Percentiles rank a stretch among this genome's conserved stretches.
Evolutionary conservation across 345 rosid genomes (phyloP).

Genomic region (Cardamine chenopodiifolia): DNA sequence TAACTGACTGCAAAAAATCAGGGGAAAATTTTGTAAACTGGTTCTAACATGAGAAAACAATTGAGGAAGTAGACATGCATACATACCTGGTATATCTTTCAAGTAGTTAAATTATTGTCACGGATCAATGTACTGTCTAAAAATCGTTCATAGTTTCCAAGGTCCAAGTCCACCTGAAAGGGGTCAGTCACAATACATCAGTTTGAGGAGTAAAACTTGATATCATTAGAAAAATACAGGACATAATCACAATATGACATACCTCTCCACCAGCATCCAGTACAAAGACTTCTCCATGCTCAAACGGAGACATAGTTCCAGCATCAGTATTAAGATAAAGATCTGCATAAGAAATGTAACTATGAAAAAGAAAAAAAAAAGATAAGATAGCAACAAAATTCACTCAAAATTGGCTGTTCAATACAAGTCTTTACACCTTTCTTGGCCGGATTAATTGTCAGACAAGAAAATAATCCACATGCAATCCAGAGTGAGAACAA

Average conservation of each 20-base stretch:
- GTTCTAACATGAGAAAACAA: constrained; percentile 5
- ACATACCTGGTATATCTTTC: constrained; percentile 80
- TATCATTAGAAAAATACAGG: no score
- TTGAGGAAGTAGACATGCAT: constrained; percentile 45
- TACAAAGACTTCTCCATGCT: constrained; percentile 88
- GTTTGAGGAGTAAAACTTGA: neutral
- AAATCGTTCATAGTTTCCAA: constrained; percentile 84
- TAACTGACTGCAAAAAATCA: constrained; percentile 60
- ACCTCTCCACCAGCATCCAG: constrained; percentile 92
- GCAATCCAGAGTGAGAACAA: constrained; percentile 14
- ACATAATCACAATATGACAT: constrained; percentile 16
- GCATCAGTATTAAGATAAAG: constrained; percentile 87
- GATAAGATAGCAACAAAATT: neutral
- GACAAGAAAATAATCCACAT: neutral
- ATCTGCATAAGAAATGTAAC: constrained; percentile 49
- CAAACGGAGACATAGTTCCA: constrained; percentile 92
- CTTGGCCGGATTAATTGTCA: neutral
- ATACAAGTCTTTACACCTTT: constrained; percentile 6
- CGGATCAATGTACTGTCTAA: constrained; percentile 71
- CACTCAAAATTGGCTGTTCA: neutral
- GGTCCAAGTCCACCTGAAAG: constrained; percentile 78
- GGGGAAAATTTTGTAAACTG: neutral
- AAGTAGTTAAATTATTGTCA: constrained; percentile 82
- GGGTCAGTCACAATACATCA: neutral
- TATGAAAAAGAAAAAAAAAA: neutral